Evolutionary conservation across 306 rosid genomes (phyloP), one percentile per base, ranked within the genome.

Genomic region (Purshia tridentata): DNA sequence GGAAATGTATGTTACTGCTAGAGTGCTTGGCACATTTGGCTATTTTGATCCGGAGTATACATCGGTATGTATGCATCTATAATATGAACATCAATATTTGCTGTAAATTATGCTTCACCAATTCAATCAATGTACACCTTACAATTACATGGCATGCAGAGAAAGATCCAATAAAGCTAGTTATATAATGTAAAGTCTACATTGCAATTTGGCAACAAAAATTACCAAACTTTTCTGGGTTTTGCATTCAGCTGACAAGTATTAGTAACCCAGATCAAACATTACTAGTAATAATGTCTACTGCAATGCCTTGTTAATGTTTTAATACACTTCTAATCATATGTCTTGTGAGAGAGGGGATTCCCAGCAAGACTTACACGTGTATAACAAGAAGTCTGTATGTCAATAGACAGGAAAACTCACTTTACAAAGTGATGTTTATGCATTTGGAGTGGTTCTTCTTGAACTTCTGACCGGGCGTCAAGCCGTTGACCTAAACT

Each of bases 391-490:
- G 75, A 44, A 16, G 46, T 4, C 45, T 49, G 45, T 77, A 72
- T 83, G 65, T 53, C 56, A 73, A 77, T 84, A 94, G 98, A 94
- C 98, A 23, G 98, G 98, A 48, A 94, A 89, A 84, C 93, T 94
- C 76, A 94, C 97, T 61, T 73, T 94, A 67, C 98, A 94, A 57
- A 94, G 98, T 70, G 98, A 94, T 73, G 98, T 89, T 23, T 94
- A 94, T 77, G 98, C 98, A 72, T 91, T 89, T 78, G 97, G 98
- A 62, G 98, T 94, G 70, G 98, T 94, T 87, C 98, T 94, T 78
- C 91, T 94, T 19, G 98, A 94, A 80, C 97, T 94, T 77, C 77
- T 94, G 79, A 94, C 98, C 0, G 98, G 98, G 58, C 97, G 97
- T 4, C 88, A 88, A 73, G 98, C 98, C 0, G 90, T 94, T 78